Evolutionary conservation across 768 basidiomycete genomes (phyloP), one percentile per base, ranked within the genome.

Genomic region (Suillus clintonianus): DNA sequence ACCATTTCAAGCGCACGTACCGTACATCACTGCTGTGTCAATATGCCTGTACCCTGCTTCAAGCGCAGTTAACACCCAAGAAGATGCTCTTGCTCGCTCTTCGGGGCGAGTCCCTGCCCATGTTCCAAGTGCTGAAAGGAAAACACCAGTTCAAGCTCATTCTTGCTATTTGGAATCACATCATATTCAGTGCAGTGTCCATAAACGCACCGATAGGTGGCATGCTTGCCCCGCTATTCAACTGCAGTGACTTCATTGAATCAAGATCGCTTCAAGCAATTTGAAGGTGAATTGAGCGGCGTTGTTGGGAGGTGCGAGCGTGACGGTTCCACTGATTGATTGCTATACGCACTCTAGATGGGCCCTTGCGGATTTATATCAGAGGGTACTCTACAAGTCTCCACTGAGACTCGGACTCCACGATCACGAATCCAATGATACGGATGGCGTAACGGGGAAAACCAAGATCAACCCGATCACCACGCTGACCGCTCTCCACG

Each of bases 31-130:
- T 11, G 79, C 80, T 14, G 81, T 81, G 61, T 83, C 81, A 41
- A 82, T 73, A 56, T 82, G 81, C 34, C 79, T 72, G 63, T 77
- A 81, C 9, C 79, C 81, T 45, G 76, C 75, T 78, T 83, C 42
- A 22, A 62, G 59, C 50, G 19, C 47, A 51, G 32, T 50, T 14
- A 45, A 61, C 50, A 60, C 39, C 60, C 58, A 45, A 22, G 56
- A 2, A 39, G 41, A n/a, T 17, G 60, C 37, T 34, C 60, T 30
- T 56, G n/a, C 55, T 56, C 45, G 45, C 63, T 48, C 53, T 39
- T 42, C 19, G 9, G 37, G 57, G 15, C 1, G 36, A 41, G n/a
- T 32, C 36, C 64, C 48, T 51, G 19, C 56, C 54, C 50, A 56
- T 30, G 63, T 43, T 24, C 53, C 51, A 10, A 65, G 39, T 27